Percentiles rank a stretch among this genome's conserved stretches.
Conservation (phyloP, 2,329 filamentous ascomycete genomes). For the Bisporella sp. region DNA sequence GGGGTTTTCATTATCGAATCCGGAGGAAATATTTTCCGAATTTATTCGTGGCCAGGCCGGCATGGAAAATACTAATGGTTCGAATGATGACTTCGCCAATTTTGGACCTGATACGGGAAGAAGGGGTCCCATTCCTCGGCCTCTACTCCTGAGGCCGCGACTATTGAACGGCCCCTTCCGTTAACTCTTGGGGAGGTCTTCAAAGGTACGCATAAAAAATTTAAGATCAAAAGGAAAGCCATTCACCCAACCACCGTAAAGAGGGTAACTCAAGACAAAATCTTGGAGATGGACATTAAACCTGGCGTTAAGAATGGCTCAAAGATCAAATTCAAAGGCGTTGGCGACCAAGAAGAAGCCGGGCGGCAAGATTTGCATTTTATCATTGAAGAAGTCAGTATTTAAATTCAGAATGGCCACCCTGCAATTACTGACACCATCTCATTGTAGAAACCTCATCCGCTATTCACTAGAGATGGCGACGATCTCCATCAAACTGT, state of each 20-base stretch:
- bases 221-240: conserved; percentile 3
- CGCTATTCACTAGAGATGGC: conserved; percentile 1
- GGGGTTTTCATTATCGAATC: background rate
- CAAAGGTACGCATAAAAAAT: conserved; percentile 1
- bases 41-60: background rate
- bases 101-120: background rate
- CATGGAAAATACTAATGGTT: background rate
- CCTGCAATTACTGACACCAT: no score
- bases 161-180: conserved; percentile 1
- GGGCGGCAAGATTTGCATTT: conserved; percentile 1
- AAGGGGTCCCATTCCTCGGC: background rate
- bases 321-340: conserved; percentile 4
- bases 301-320: conserved; percentile 2
- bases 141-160: background rate
- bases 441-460: background rate
- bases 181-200: conserved; percentile 4
- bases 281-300: conserved; percentile 3
- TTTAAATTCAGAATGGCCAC: no score
- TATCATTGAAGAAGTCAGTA: conserved; percentile 6
- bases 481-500: conserved; percentile 2
- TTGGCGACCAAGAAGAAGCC: background rate
- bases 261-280: background rate
- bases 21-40: conserved; percentile 1
- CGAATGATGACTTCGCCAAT: background rate
- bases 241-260: background rate